Conservation (phyloP, 2,329 filamentous ascomycete genomes). For the Fusarium sp. region DNA sequence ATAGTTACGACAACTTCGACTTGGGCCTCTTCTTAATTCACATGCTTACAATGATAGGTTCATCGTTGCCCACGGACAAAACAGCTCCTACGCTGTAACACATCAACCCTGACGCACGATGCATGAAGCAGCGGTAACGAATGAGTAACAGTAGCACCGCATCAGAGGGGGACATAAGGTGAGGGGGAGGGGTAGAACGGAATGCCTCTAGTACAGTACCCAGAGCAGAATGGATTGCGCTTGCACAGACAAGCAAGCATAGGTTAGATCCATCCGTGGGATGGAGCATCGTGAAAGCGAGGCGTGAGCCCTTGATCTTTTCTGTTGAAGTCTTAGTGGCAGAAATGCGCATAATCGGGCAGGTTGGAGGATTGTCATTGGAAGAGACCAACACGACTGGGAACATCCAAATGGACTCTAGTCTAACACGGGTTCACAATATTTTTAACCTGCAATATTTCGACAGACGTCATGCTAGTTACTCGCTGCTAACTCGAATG, state of each 20-base stretch:
- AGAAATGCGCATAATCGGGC: constrained; percentile 10
- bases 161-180: constrained; percentile 8
- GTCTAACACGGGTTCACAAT: not conserved
- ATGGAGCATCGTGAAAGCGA: constrained; percentile 30
- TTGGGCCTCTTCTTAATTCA: constrained; percentile 43
- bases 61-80: constrained; percentile 42
- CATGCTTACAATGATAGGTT: constrained; percentile 50
- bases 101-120: constrained; percentile 39
- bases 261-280: constrained; percentile 21
- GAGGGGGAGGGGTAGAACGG: constrained; percentile 38
- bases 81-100: constrained; percentile 29
- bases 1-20: constrained; percentile 34
- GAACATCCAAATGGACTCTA: constrained; percentile 31
- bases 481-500: constrained; percentile 20
- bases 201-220: not conserved
- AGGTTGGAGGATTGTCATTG: constrained; percentile 5
- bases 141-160: constrained; percentile 13
- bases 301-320: constrained; percentile 30
- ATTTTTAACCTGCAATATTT: not conserved
- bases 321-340: constrained; percentile 22
- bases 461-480: constrained; percentile 22
- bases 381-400: not conserved
- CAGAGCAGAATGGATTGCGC: constrained; percentile 6
- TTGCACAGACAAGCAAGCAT: constrained; percentile 20
- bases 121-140: constrained; percentile 21